These are phyloP conservation scores for Eimeria brunetti DNA, from an alignment of 169 alveolate species.

Conservation along the genomic window DNA sequence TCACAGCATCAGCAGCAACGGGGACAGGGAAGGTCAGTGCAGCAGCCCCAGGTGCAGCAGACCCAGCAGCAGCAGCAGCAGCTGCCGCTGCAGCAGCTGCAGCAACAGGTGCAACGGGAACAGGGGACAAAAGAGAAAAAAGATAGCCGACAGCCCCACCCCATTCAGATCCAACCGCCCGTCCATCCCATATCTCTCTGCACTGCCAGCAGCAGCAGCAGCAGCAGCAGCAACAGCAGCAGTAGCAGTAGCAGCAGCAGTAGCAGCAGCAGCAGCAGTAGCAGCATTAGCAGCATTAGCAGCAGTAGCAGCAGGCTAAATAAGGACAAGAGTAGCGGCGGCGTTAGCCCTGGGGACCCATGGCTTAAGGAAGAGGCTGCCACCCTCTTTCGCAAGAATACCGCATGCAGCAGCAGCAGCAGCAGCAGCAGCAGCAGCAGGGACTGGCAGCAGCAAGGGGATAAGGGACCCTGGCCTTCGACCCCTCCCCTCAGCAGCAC, in stretches of 20 bases:
- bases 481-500: neutral
- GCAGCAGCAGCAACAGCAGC: neutral
- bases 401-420: neutral
- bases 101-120: constrained; percentile 26
- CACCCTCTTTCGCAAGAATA: neutral
- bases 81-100: neutral
- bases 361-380: neutral
- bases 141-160: neutral
- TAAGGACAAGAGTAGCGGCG: neutral
- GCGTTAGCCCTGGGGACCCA: neutral
- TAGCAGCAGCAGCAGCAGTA: neutral
- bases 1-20: neutral
- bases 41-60: constrained; percentile 6
- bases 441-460: constrained; percentile 2
- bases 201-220: neutral
- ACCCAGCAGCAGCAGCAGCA: constrained; percentile 34
- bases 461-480: neutral
- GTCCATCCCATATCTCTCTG: neutral
- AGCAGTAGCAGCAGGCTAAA: neutral
- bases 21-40: neutral
- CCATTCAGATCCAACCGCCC: neutral
- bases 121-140: neutral
- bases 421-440: neutral
- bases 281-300: neutral
- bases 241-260: neutral